Evolutionary conservation across 202 grass and related monocot genomes (phyloP), one percentile per base, ranked within the genome.

Genomic region (Setaria italica): DNA sequence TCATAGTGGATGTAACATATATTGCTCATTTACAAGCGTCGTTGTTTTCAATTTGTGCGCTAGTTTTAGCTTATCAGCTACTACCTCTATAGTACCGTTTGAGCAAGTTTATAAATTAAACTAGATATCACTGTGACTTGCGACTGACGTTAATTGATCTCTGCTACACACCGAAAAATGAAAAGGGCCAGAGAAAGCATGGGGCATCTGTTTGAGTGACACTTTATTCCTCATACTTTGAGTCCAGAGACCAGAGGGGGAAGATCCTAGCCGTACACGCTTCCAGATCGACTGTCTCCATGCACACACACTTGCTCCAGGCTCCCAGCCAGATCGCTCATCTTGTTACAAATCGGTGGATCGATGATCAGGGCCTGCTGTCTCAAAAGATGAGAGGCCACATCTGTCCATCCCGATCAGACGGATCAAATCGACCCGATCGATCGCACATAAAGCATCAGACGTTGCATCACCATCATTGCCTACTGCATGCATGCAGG

Each of bases 311-410:
- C 4, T 39, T 48, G 16, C 55, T 84, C 73, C 19, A 63, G 34
- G 72, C 67, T 78, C 39, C 39, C 65, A 21, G 47, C 66, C 77
- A 83, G 32, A 72, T 73, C 17, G 11, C n/a, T 63, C 79, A 42
- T 77, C 34, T 78, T 12, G 62, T 76, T 54, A 67, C 65, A 17
- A 30, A 76, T 45, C 50, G 21, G 82, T 91, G 25, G 25, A 25
- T 25, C 50, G 51, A 66, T 57, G 51, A 76, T 77, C 80, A 64
- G 66, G 68, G 69, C 63, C 55, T 15, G 34, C 55, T 49, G 81
- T 79, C 53, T 78, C 72, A 90, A 95, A 95, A 95, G 90, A 90
- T 90, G 93, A 92, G 86, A 89, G 75, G 80, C 92, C 87, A 92
- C 87, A 78, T 88, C 89, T 35, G 35, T 55, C 72, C 9, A 55